A percentile compares a stretch with the other conserved stretches of the same genome.
These are phyloP conservation scores for Penicillium sp. DNA, from an alignment of 2,329 filamentous ascomycete genomes.

Conservation along the genomic window DNA sequence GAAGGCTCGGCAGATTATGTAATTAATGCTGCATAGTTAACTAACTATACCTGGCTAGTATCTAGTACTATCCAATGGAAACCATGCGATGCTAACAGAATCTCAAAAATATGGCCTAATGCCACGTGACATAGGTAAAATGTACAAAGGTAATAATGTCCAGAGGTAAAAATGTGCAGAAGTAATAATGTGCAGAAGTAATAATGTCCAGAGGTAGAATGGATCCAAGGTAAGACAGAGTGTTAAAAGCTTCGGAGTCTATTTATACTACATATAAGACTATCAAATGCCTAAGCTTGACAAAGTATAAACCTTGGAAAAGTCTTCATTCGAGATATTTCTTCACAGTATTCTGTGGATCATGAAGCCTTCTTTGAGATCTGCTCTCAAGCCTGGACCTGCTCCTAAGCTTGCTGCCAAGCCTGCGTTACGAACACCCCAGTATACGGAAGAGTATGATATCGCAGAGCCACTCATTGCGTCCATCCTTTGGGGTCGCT, in stretches of 20 bases:
- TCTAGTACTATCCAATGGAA: too few species aligned
- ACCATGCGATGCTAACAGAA: too few species aligned
- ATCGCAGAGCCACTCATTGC: constrained; percentile 12
- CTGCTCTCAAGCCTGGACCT: not conserved
- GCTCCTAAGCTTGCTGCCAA: not conserved
- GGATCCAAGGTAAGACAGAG: too few species aligned
- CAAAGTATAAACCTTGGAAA: not conserved
- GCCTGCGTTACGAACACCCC: not conserved
- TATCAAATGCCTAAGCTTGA: not conserved
- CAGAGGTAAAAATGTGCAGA: not conserved
- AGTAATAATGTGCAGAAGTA: not conserved
- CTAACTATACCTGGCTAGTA: too few species aligned
- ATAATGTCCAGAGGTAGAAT: not conserved
- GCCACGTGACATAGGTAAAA: too few species aligned
- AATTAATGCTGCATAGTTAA: too few species aligned
- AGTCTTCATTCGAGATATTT: not conserved
- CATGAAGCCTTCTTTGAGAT: not conserved
- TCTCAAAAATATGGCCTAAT: too few species aligned
- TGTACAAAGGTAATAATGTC: not conserved
- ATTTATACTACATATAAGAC: not conserved
- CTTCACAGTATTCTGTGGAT: not conserved
- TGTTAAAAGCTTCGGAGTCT: not conserved
- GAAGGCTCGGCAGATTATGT: too few species aligned
- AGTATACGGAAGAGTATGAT: constrained; percentile 14
- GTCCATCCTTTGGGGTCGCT: constrained; percentile 12